phyloP scores from a whole-genome alignment of 768 basidiomycete genomes.

The Tylopilus felleus region DNA sequence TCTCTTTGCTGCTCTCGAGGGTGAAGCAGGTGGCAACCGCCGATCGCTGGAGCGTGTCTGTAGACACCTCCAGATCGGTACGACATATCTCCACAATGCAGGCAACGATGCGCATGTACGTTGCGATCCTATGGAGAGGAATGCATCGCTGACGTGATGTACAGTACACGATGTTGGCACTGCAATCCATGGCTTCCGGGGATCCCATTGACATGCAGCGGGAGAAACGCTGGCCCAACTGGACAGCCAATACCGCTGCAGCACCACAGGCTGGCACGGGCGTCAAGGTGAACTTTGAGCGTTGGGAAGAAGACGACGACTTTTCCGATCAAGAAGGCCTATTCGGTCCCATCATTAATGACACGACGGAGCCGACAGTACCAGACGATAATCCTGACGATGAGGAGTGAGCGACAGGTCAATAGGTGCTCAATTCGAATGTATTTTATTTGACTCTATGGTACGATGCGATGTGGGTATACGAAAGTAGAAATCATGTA shows the following conservation, averaged over 20 bases:
- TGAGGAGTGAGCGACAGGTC: neutral
- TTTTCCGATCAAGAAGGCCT: constrained; percentile 44
- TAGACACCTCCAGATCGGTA: constrained; percentile 55
- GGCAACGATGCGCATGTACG: constrained; percentile 83
- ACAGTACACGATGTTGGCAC: constrained; percentile 67
- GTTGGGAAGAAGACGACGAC: constrained; percentile 56
- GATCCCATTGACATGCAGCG: constrained; percentile 72
- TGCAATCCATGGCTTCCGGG: constrained; percentile 71
- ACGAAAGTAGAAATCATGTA: neutral
- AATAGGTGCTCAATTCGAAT: neutral
- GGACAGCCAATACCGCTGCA: constrained; percentile 31
- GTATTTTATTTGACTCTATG: constrained; percentile 1
- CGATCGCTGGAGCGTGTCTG: constrained; percentile 60
- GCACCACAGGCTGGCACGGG: constrained; percentile 26
- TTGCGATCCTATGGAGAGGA: neutral
- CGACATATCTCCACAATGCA: constrained; percentile 70
- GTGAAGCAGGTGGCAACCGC: constrained; percentile 49
- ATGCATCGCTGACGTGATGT: neutral
- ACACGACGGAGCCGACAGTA: constrained; percentile 5
- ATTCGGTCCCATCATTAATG: constrained; percentile 23
- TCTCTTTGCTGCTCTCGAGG: constrained; percentile 72
- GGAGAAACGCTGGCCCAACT: constrained; percentile 75
- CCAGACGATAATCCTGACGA: constrained; percentile 4
- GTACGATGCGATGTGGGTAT: constrained; percentile 7
- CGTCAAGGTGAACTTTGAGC: constrained; percentile 55